A percentile compares a stretch with the other conserved stretches of the same genome.
phyloP scores from a whole-genome alignment of 1,284 basidiomycete species.

The Mycosarcoma maydis region DNA sequence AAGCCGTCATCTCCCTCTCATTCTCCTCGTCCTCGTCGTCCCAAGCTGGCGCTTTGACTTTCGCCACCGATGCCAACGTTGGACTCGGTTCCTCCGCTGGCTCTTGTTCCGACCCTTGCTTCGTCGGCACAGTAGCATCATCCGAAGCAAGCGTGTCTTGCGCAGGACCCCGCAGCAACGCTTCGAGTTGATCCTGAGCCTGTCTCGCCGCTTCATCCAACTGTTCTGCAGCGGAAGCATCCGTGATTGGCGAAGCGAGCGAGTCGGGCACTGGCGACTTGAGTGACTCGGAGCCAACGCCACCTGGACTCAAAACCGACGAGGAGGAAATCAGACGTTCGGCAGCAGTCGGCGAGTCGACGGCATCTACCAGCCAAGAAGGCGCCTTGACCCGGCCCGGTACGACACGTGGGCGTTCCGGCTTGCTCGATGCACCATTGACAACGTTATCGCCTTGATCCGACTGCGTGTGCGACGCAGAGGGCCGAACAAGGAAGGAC shows the following conservation, averaged over 20 bases:
- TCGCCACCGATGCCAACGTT: background rate
- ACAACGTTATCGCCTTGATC: too few relatives aligned
- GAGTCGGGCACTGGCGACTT: conserved; percentile 2
- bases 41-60: conserved; percentile 49
- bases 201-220: conserved; percentile 31
- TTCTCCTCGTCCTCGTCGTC: conserved; percentile 56
- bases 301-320: conserved; percentile 1
- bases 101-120: background rate
- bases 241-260: conserved; percentile 30
- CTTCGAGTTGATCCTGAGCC: conserved; percentile 42
- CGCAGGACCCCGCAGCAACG: conserved; percentile 29
- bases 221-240: conserved; percentile 27
- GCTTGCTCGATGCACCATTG: conserved; percentile 1
- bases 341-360: conserved; percentile 27
- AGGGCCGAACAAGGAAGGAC: conserved; percentile 5
- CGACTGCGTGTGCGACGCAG: background rate
- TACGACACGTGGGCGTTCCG: conserved; percentile 18
- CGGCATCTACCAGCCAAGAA: conserved; percentile 40
- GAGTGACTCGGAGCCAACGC: background rate
- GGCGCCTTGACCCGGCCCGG: conserved; percentile 35
- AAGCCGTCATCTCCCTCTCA: conserved; percentile 38
- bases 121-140: too few relatives aligned
- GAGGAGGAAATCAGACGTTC: conserved; percentile 18
- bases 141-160: background rate
- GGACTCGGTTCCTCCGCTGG: background rate